Percentiles rank a stretch among this genome's conserved stretches.
Conservation (phyloP, 2,329 filamentous ascomycete genomes). For the Fusarium fujikuroi region DNA sequence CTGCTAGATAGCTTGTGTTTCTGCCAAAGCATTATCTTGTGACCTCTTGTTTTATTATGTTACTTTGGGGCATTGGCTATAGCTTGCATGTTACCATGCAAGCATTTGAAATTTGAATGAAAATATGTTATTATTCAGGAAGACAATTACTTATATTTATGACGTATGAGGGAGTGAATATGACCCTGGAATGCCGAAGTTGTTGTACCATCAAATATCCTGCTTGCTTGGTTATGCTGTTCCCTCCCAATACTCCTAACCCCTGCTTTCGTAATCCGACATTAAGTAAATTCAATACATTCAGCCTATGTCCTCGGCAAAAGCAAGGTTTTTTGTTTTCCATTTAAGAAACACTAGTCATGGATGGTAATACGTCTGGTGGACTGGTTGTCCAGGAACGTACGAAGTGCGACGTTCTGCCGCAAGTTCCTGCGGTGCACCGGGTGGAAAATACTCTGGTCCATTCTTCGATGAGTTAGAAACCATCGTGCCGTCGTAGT, state of each 20-base stretch:
- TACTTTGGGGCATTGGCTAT: neutral
- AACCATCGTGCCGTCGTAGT: conserved; percentile 29
- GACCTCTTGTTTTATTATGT: neutral
- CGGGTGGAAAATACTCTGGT: conserved; percentile 31
- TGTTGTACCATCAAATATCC: conserved; percentile 17
- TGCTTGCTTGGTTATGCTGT: conserved; percentile 7
- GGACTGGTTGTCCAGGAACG: conserved; percentile 18
- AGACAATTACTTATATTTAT: neutral
- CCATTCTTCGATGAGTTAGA: conserved; percentile 34
- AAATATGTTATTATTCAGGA: neutral
- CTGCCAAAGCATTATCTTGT: neutral
- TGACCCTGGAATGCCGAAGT: conserved; percentile 21
- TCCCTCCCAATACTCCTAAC: conserved; percentile 23
- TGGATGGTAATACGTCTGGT: conserved; percentile 44
- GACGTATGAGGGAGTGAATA: conserved; percentile 24
- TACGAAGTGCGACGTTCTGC: conserved; percentile 30
- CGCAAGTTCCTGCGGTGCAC: conserved; percentile 40
- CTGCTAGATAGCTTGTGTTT: neutral
- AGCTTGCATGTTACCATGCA: neutral
- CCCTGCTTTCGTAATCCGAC: conserved; percentile 12
- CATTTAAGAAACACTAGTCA: neutral
- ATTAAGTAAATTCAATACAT: conserved; percentile 15
- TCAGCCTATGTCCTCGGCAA: conserved; percentile 1
- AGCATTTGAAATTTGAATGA: neutral
- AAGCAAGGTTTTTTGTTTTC: neutral